These are phyloP conservation scores for Berkeleyomyces basicola DNA, from an alignment of 2,329 filamentous ascomycete species.

Conservation along the genomic window DNA sequence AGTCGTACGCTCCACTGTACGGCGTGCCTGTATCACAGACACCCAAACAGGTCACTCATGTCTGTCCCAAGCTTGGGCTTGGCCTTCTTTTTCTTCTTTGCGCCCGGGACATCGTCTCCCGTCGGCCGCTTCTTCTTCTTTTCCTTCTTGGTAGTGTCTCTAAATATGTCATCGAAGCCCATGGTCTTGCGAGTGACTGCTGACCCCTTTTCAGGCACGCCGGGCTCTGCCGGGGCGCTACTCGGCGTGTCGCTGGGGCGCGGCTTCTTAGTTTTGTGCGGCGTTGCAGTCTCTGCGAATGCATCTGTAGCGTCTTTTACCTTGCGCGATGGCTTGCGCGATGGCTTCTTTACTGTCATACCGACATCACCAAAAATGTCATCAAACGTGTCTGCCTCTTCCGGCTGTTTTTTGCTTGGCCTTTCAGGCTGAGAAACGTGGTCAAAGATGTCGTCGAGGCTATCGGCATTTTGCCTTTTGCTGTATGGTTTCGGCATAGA, in stretches of 20 bases:
- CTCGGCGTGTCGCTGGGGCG: background rate
- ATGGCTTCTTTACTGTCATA: background rate
- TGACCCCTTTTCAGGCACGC: background rate
- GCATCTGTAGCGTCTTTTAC: background rate
- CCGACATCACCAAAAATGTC: constrained; percentile 3
- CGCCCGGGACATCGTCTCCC: background rate
- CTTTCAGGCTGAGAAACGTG: background rate
- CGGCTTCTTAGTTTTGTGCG: background rate
- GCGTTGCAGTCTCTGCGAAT: background rate
- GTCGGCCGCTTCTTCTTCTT: constrained; percentile 21
- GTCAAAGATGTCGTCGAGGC: too few species aligned
- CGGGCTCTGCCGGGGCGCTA: background rate
- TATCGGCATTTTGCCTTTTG: too few species aligned
- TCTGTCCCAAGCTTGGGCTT: constrained; percentile 31
- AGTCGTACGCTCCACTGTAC: background rate
- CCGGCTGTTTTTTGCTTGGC: background rate
- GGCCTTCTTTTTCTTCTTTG: constrained; percentile 34
- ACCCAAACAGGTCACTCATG: constrained; percentile 38
- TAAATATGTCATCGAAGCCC: constrained; percentile 10
- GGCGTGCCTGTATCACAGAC: constrained; percentile 23
- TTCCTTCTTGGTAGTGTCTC: constrained; percentile 6
- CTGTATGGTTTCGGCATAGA: too few species aligned
- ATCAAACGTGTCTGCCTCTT: background rate
- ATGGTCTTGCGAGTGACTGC: background rate
- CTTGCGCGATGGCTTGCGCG: background rate